Percentiles rank a stretch among this genome's conserved stretches.
phyloP scores from a whole-genome alignment of 129 eudicot genomes.

The Ambrosia trifida region DNA sequence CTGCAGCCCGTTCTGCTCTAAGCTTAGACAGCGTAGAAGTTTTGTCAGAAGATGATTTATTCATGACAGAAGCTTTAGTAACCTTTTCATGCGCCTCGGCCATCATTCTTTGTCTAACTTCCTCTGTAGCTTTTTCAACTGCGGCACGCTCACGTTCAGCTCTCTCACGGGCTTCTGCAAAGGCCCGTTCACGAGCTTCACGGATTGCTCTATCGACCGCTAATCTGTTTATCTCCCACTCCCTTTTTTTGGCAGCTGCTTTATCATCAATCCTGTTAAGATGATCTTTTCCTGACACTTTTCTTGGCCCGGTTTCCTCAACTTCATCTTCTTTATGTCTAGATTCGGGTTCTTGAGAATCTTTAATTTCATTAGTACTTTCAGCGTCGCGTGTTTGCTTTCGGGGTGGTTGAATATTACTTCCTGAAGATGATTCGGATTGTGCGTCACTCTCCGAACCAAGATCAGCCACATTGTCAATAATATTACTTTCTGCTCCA shows the following conservation, averaged over 20 bases:
- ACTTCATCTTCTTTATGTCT: slow-evolving; percentile 34
- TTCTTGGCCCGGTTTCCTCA: slow-evolving; percentile 34
- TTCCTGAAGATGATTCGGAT: too few relatives aligned
- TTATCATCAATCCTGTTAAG: slow-evolving; percentile 43
- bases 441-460: too few relatives aligned
- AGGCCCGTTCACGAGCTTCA: slow-evolving; percentile 98
- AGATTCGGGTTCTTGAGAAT: slow-evolving; percentile 28
- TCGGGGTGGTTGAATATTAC: slow-evolving; percentile 4
- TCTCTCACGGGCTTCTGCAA: slow-evolving; percentile 76
- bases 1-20: slow-evolving; percentile 95
- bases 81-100: slow-evolving; percentile 71
- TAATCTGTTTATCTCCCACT: slow-evolving; percentile 60
- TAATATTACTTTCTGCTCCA: slow-evolving; percentile 19
- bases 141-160: slow-evolving; percentile 90
- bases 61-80: slow-evolving; percentile 51
- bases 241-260: slow-evolving; percentile 48
- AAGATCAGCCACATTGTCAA: too few relatives aligned
- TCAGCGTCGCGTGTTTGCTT: slow-evolving; percentile 19
- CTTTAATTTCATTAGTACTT: slow-evolving; percentile 28
- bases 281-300: slow-evolving; percentile 40
- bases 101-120: slow-evolving; percentile 69
- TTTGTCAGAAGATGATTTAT: slow-evolving; percentile 48
- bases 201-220: slow-evolving; percentile 92
- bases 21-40: slow-evolving; percentile 60
- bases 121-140: slow-evolving; percentile 79